Percentiles rank a stretch among this genome's conserved stretches.
phyloP scores from a whole-genome alignment of 352 stramenopile species.

The Pythium oligandrum region DNA sequence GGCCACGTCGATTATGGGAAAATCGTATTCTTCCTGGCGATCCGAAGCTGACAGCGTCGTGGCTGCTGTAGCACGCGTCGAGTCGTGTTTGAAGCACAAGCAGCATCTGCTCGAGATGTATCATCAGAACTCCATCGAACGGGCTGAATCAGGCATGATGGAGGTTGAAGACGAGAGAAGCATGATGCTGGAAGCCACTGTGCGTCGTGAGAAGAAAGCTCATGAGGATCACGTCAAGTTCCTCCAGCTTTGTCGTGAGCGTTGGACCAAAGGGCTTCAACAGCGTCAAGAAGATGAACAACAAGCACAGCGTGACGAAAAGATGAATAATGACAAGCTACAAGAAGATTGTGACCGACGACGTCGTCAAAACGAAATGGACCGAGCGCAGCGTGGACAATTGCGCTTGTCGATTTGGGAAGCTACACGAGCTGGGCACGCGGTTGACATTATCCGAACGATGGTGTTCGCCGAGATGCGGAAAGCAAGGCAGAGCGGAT shows the following conservation, averaged over 20 bases:
- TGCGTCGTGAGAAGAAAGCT: background rate
- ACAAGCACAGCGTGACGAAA: background rate
- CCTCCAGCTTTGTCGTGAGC: background rate
- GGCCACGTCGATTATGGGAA: conserved; percentile 23
- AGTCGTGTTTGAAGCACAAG: conserved; percentile 29
- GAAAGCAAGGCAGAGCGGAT: conserved; percentile 51
- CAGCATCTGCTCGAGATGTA: conserved; percentile 30
- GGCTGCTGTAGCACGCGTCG: conserved; percentile 23
- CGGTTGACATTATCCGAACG: conserved; percentile 40
- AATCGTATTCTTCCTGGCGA: conserved; percentile 55
- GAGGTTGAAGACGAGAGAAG: conserved; percentile 24
- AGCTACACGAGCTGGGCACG: conserved; percentile 41
- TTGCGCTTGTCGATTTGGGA: conserved; percentile 68
- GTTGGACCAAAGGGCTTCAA: background rate
- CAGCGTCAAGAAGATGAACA: conserved; percentile 1
- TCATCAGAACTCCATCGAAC: conserved; percentile 20
- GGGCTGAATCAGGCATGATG: conserved; percentile 28
- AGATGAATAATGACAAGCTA: conserved; percentile 1
- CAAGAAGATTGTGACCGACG: background rate
- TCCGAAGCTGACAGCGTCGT: conserved; percentile 24
- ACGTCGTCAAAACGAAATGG: background rate
- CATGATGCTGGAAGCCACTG: background rate
- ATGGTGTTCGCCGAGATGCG: conserved; percentile 60
- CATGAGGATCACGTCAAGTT: background rate
- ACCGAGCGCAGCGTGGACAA: conserved; percentile 18